Base-by-base conservation (phyloP, 2,329 filamentous ascomycete genomes). In the Fusarium multiceps region DNA sequence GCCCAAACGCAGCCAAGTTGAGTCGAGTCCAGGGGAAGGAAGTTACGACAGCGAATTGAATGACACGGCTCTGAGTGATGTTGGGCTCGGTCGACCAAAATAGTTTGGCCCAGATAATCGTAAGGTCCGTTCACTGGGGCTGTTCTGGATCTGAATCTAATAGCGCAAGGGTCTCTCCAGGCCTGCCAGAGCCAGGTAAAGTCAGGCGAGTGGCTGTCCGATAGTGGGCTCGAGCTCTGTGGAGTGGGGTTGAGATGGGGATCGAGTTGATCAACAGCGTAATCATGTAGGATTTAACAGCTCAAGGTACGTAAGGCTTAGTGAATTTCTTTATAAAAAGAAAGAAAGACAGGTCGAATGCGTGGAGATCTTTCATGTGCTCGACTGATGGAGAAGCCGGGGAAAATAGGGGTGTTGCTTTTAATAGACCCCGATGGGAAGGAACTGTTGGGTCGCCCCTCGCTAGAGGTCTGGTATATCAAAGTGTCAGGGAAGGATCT, bases 111-210 rank as follows among this genome's bases (percentile, higher is more conserved):
- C 41, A 45, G 65, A 53, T 59, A 65, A 64, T 73, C 62, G 58
- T 62, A 49, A 59, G 72, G 72, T 66, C 72, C 72, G 72, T 74
- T 67, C 68, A 47, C 69, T 60, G 68, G 56, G 62, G 42, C 60
- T 60, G 68, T 68, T 68, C 72, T 74, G 70, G 70, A 72, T 73
- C 72, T 73, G 68, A 63, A 73, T 73, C 72, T 71, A 23, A 23
- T 23, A 62, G 66, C 21, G 55, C 60, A 66, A 28, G 61, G 63
- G 55, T 65, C 61, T 65, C 53, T 59, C 51, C 68, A 37, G 34
- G 34, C 34, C 34, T 37, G 34, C 16, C 16, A 37, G 34, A 37
- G 34, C 62, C 45, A 62, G 64, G 48, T 41, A 27, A 51, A 41
- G 32, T 63, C 72, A 60, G 59, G 34, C 56, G 49, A 65, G 59